Evolutionary conservation across 352 stramenopile genomes (phyloP), one percentile per base, ranked within the genome.

Genomic region (Phytophthora chlamydospora): DNA sequence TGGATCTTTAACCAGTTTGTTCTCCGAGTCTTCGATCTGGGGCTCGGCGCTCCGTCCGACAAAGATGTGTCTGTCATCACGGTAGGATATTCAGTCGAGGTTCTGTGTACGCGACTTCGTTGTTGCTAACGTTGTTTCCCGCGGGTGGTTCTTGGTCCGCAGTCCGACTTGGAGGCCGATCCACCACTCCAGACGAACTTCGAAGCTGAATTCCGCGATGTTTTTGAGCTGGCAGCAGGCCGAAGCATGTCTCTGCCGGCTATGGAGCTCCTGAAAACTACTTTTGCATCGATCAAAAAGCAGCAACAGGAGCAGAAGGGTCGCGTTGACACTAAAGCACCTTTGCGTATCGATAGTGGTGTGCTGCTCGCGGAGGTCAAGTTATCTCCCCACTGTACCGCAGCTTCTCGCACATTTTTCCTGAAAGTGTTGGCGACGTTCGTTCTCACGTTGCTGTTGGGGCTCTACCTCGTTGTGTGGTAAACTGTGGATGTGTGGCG

Each of bases 351-450:
- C 19, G 70, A 75, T 4, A 77, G 79, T 45, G 60, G 48, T 3
- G 79, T 76, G 8, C 36, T 94, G 49, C 73, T 83, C 14, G 57
- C 77, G 14, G 66, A 84, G 19, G 76, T 94, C 38, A 43, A 66
- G 17, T 64, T 88, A 8, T 77, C 66, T 21, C 54, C 68, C 11
- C 38, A 73, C 19, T 84, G 68, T 19, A 83, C 78, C 24, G 68
- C 73, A 16, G 69, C 73, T 7, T 84, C 83, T 32, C 76, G 81
- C 24, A 75, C 59, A 6, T 92, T 93, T 70, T 85, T 90, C 13
- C 45, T 92, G 68, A 92, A 92, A 65, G 29, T 76, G 16, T 66
- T 88, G n/a, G 33, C 85, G 35, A 91, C 83, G 14, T 59, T 91
- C 12, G 39, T 91, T 10, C 70, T 84, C 36, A 91, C 83, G 0